These are phyloP conservation scores for Carex scoparia DNA, from an alignment of 176 grass and related monocot species.

Conservation along the genomic window DNA sequence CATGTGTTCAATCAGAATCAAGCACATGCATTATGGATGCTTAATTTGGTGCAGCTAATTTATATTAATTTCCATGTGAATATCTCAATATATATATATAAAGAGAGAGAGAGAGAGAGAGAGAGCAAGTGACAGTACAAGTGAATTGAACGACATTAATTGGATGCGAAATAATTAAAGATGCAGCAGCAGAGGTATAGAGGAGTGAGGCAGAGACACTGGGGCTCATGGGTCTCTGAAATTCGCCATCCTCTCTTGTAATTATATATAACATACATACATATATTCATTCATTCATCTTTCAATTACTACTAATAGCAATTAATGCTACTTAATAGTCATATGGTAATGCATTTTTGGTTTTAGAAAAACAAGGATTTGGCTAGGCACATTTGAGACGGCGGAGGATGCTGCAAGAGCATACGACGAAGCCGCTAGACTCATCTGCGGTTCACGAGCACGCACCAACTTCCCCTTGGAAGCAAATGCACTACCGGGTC, in stretches of 20 bases:
- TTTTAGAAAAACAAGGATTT: conserved; percentile 88
- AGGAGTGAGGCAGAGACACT: conserved; percentile 39
- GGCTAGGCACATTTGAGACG: conserved; percentile 79
- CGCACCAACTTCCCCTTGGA: conserved; percentile 62
- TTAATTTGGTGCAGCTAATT: not conserved
- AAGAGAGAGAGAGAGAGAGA: not conserved
- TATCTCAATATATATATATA: not conserved
- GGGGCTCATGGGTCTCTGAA: conserved; percentile 47
- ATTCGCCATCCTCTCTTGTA: conserved; percentile 43
- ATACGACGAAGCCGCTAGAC: conserved; percentile 82
- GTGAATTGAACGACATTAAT: too few relatives aligned
- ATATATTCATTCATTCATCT: not conserved
- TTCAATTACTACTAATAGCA: not conserved
- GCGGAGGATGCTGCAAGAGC: conserved; percentile 84
- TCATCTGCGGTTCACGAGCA: conserved; percentile 60
- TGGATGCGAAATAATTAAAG: not conserved
- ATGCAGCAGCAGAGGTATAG: conserved; percentile 25
- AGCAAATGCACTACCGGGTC: not conserved
- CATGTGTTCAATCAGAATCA: conserved; percentile 16
- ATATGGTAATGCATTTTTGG: not conserved
- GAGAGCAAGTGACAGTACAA: not conserved
- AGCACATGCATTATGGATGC: conserved; percentile 11
- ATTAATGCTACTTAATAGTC: too few relatives aligned
- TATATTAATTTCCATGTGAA: not conserved
- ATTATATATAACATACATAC: not conserved